Conservation (phyloP, 2,329 filamentous ascomycete genomes). For the Neospermospora avenae region DNA sequence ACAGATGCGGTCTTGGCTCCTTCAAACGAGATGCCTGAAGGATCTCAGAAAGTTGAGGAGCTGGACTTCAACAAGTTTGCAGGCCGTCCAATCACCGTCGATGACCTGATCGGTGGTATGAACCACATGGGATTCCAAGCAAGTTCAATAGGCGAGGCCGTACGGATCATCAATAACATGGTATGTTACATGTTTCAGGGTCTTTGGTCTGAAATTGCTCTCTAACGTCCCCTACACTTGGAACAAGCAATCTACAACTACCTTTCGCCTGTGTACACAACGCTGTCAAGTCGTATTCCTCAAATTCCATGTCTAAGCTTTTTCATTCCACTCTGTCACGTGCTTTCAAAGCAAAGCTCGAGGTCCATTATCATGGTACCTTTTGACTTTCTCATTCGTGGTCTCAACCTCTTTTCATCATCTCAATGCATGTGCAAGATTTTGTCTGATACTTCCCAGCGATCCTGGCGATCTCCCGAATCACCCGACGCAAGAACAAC, state of each 20-base stretch:
- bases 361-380: too few relatives aligned
- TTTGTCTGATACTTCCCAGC: slow-evolving; percentile 43
- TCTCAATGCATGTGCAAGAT: too few relatives aligned
- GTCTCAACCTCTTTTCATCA: too few relatives aligned
- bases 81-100: slow-evolving; percentile 72
- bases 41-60: slow-evolving; percentile 78
- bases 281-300: background rate
- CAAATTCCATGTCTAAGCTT: too few relatives aligned
- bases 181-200: slow-evolving; percentile 43
- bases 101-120: slow-evolving; percentile 81
- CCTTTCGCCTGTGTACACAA: too few relatives aligned
- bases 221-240: too few relatives aligned
- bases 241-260: too few relatives aligned
- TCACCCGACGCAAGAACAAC: slow-evolving; percentile 79
- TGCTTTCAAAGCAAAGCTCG: too few relatives aligned
- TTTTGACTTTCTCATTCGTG: too few relatives aligned
- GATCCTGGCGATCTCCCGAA: slow-evolving; percentile 75
- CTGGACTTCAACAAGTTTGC: slow-evolving; percentile 87
- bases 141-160: slow-evolving; percentile 77
- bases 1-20: slow-evolving; percentile 81
- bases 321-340: too few relatives aligned
- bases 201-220: background rate
- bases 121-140: slow-evolving; percentile 82
- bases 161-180: slow-evolving; percentile 94
- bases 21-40: slow-evolving; percentile 77